Percentiles rank a stretch among this genome's conserved stretches.
Evolutionary conservation across 2,329 filamentous ascomycete species (phyloP).

Genomic region (Gliomastix tumulicola): DNA sequence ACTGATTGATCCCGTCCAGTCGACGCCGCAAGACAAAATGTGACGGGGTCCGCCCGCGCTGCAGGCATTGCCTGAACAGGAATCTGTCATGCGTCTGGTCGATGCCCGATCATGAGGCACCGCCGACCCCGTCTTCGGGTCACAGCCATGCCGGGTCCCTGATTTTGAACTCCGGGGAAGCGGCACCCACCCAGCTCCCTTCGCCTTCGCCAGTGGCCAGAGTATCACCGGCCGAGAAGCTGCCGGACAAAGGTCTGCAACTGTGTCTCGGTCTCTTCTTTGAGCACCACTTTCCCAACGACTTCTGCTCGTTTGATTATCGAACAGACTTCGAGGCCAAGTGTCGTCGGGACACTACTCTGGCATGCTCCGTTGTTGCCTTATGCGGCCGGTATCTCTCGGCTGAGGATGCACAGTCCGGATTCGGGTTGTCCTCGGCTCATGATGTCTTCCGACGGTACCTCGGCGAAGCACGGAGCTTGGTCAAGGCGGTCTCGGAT

Average conservation of each 20-base stretch:
- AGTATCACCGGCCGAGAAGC: background rate
- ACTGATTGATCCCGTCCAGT: constrained; percentile 1
- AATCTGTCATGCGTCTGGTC: constrained; percentile 2
- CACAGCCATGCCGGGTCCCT: background rate
- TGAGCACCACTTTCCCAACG: constrained; percentile 10
- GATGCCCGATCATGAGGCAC: background rate
- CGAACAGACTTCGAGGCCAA: constrained; percentile 11
- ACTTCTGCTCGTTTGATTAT: constrained; percentile 13
- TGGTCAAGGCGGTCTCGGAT: constrained; percentile 7
- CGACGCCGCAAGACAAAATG: constrained; percentile 7
- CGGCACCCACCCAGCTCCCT: background rate
- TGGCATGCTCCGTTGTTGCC: constrained; percentile 4
- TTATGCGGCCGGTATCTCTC: constrained; percentile 7
- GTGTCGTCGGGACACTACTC: constrained; percentile 6
- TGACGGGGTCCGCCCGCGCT: constrained; percentile 3
- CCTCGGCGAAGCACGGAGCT: background rate
- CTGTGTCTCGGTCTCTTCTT: constrained; percentile 9
- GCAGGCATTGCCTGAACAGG: constrained; percentile 2
- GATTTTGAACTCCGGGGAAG: too few relatives aligned
- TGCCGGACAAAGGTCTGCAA: constrained; percentile 3
- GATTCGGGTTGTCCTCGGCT: constrained; percentile 2
- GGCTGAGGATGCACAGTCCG: background rate
- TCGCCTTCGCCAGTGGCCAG: background rate
- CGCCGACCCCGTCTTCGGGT: background rate
- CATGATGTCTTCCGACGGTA: background rate